Percentiles rank a stretch among this genome's conserved stretches.
phyloP scores from a whole-genome alignment of 768 basidiomycete species.

The Naganishia onofrii region DNA sequence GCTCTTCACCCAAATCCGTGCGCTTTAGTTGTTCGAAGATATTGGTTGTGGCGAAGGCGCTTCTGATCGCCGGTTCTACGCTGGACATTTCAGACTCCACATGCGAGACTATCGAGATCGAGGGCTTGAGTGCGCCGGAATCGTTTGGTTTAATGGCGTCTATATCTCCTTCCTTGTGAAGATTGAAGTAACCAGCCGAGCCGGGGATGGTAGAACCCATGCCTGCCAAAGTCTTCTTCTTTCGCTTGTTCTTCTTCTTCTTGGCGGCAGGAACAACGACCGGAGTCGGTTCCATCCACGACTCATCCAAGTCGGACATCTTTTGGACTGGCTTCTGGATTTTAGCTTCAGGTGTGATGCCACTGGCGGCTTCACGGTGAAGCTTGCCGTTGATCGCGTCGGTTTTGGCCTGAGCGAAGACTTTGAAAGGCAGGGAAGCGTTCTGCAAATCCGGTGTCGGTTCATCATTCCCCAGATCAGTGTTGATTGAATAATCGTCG shows the following conservation, averaged over 20 bases:
- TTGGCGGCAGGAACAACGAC: background rate
- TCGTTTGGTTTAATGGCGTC: background rate
- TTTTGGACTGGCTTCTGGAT: background rate
- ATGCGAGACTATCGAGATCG: background rate
- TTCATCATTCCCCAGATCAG: background rate
- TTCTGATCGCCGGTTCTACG: background rate
- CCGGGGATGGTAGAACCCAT: background rate
- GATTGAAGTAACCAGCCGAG: background rate
- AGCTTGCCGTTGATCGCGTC: background rate
- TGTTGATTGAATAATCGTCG: background rate
- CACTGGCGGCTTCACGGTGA: background rate
- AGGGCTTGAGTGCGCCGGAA: background rate
- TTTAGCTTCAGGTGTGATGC: background rate
- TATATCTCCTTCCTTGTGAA: background rate
- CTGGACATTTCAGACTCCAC: background rate
- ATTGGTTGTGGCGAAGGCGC: background rate
- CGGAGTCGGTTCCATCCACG: slow-evolving; percentile 2
- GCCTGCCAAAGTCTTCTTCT: background rate
- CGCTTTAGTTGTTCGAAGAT: slow-evolving; percentile 19
- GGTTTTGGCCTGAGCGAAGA: background rate
- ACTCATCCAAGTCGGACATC: background rate
- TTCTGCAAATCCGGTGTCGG: background rate
- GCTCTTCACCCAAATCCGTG: background rate
- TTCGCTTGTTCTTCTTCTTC: slow-evolving; percentile 12
- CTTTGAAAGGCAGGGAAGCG: background rate